These are phyloP conservation scores for Suillus placidus DNA, from an alignment of 768 basidiomycete species.

Conservation along the genomic window DNA sequence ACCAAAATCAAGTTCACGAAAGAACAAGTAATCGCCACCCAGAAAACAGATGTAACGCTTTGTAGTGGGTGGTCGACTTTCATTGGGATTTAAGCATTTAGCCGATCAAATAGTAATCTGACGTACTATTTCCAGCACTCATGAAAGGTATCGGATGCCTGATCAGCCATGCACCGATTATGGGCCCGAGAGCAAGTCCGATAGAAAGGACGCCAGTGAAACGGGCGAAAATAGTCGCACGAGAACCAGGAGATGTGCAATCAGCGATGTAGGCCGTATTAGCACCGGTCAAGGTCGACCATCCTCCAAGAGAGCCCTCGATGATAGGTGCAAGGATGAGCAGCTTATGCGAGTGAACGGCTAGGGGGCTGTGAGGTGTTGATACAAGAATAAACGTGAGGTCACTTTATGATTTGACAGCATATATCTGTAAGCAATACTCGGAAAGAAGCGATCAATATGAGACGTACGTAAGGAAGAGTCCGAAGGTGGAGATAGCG, in stretches of 20 bases:
- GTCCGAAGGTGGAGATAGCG: conserved; percentile 63
- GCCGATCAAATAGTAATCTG: background rate
- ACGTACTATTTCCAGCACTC: conserved; percentile 28
- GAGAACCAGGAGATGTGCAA: conserved; percentile 83
- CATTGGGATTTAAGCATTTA: conserved; percentile 14
- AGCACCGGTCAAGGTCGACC: conserved; percentile 65
- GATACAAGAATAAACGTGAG: conserved; percentile 79
- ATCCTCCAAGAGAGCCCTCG: conserved; percentile 83
- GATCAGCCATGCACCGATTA: conserved; percentile 60
- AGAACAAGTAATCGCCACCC: conserved; percentile 48
- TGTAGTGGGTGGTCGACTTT: conserved; percentile 36
- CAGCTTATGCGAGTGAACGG: conserved; percentile 68
- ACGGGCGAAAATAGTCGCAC: conserved; percentile 66
- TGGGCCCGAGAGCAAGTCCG: conserved; percentile 79
- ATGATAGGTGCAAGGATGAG: conserved; percentile 77
- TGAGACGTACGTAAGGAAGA: conserved; percentile 66
- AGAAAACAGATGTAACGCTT: conserved; percentile 55
- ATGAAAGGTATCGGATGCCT: conserved; percentile 41
- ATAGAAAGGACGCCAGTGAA: conserved; percentile 77
- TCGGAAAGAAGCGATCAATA: conserved; percentile 35
- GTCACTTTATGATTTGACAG: conserved; percentile 60
- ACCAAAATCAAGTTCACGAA: conserved; percentile 60
- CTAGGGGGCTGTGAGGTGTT: conserved; percentile 57
- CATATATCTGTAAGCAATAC: background rate
- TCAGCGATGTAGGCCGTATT: conserved; percentile 71